These are phyloP conservation scores for Nicotiana rustica DNA, from an alignment of 305 asterid genomes.

Conservation along the genomic window DNA sequence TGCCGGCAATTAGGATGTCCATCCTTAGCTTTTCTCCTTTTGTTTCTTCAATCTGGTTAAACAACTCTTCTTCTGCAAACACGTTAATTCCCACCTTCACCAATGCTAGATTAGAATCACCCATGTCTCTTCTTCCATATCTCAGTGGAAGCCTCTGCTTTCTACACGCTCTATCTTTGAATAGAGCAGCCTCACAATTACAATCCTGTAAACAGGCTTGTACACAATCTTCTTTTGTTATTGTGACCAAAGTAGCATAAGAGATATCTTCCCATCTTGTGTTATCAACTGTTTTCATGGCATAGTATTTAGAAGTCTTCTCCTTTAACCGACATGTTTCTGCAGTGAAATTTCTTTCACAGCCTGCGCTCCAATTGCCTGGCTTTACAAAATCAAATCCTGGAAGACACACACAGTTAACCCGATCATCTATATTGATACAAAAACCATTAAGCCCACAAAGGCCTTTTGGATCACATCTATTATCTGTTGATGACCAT, in stretches of 20 bases:
- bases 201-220: conserved; percentile 55
- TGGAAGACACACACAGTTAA: conserved; percentile 45
- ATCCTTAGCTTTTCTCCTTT: conserved; percentile 31
- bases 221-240: conserved; percentile 41
- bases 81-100: conserved; percentile 36
- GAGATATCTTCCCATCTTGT: conserved; percentile 44
- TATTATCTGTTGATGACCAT: conserved; percentile 39
- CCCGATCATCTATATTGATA: conserved; percentile 27
- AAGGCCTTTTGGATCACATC: conserved; percentile 50
- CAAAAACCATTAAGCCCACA: conserved; percentile 60
- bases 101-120: conserved; percentile 34
- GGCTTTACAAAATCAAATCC: conserved; percentile 41
- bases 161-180: conserved; percentile 33
- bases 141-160: conserved; percentile 58
- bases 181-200: conserved; percentile 53
- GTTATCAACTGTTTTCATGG: conserved; percentile 32
- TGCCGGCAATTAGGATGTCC: conserved; percentile 43
- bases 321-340: conserved; percentile 38
- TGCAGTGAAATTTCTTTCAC: conserved; percentile 30
- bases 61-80: not conserved
- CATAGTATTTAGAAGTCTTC: not conserved
- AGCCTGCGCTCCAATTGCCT: conserved; percentile 46
- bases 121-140: conserved; percentile 40
- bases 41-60: not conserved
- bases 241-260: not conserved